Percentiles rank a stretch among this genome's conserved stretches.
Evolutionary conservation across 2,329 filamentous ascomycete genomes (phyloP).

Genomic region (Colletotrichum sp.): DNA sequence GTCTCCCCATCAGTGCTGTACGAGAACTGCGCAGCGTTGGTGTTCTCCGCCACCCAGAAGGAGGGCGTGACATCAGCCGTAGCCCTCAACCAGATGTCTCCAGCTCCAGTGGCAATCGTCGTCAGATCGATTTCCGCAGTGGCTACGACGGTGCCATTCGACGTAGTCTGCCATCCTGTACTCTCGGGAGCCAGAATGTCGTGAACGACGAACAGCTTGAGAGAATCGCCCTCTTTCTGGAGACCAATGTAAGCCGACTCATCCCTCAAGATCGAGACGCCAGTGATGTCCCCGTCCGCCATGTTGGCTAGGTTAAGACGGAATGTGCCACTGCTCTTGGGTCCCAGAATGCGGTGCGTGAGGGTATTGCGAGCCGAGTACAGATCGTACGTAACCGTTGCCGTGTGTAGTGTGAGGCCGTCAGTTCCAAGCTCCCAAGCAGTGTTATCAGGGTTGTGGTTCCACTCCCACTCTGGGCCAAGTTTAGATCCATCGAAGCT

Average conservation of each 20-base stretch:
- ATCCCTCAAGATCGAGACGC: constrained; percentile 57
- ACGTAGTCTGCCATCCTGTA: constrained; percentile 33
- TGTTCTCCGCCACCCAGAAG: not conserved
- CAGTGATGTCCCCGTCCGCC: constrained; percentile 54
- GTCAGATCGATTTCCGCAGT: not conserved
- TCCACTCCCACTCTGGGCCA: constrained; percentile 60
- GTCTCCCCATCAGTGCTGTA: constrained; percentile 48
- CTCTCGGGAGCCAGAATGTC: constrained; percentile 30
- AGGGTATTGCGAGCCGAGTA: constrained; percentile 50
- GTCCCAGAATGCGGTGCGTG: constrained; percentile 48
- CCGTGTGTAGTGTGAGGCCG: constrained; percentile 47
- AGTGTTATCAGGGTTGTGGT: constrained; percentile 60
- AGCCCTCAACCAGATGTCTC: constrained; percentile 26
- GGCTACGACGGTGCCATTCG: constrained; percentile 29
- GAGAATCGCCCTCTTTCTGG: constrained; percentile 26
- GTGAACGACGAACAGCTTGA: constrained; percentile 32
- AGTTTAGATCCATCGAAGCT: constrained; percentile 37
- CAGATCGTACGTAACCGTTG: constrained; percentile 55
- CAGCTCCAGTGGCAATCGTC: not conserved
- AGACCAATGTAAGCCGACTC: constrained; percentile 57
- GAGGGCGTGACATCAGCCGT: constrained; percentile 25
- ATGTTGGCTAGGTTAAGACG: constrained; percentile 51
- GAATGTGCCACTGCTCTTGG: constrained; percentile 53
- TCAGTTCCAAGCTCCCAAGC: constrained; percentile 46
- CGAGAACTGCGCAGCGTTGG: constrained; percentile 24